These are phyloP conservation scores for Erucastrum elatum DNA, from an alignment of 345 rosid species.

Conservation along the genomic window DNA sequence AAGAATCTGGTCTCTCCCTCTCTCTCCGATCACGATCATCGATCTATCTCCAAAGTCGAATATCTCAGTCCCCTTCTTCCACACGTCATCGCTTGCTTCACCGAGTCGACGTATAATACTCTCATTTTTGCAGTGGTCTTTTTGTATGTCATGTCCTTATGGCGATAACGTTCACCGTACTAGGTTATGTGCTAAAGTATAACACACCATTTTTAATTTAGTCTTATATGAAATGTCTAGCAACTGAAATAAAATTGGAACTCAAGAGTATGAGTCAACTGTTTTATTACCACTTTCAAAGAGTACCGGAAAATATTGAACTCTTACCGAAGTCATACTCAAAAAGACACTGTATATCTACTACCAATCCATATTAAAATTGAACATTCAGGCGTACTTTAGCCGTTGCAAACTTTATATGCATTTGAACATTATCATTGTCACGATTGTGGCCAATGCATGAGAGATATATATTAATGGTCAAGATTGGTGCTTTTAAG, in stretches of 20 bases:
- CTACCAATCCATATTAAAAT: background rate
- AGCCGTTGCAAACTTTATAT: background rate
- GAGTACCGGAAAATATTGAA: no score
- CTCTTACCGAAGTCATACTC: background rate
- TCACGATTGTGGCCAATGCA: slow-evolving; percentile 21
- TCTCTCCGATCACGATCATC: slow-evolving; percentile 20
- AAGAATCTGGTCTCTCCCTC: slow-evolving; percentile 37
- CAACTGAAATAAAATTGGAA: no score
- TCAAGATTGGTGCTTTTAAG: slow-evolving; percentile 30
- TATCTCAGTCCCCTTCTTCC: slow-evolving; percentile 18
- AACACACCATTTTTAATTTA: background rate
- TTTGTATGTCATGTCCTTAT: background rate
- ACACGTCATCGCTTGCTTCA: slow-evolving; percentile 36
- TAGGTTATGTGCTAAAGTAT: background rate
- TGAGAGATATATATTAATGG: slow-evolving; percentile 28
- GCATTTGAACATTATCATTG: background rate
- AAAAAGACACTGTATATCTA: background rate
- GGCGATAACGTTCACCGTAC: background rate
- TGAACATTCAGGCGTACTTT: background rate
- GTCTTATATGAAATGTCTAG: no score
- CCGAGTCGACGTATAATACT: slow-evolving; percentile 17
- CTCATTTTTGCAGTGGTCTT: background rate
- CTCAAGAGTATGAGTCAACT: no score
- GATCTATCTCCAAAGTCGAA: slow-evolving; percentile 2
- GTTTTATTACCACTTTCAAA: no score